Conservation (phyloP, 2,329 filamentous ascomycete species). For the Neonectria faginata region DNA sequence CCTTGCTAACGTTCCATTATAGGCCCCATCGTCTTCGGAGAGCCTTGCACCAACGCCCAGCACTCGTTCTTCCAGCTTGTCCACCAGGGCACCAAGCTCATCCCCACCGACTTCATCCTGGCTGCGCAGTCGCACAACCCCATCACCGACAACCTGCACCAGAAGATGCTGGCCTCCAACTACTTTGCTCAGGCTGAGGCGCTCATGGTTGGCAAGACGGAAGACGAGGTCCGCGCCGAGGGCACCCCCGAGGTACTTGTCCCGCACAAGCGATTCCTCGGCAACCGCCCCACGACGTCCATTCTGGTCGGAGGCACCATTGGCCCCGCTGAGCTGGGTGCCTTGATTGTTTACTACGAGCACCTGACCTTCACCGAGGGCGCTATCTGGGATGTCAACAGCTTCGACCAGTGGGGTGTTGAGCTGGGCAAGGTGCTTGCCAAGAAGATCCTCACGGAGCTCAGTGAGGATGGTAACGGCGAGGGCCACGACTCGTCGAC, state of each 20-base stretch:
- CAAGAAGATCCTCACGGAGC: conserved; percentile 88
- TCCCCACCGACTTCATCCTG: conserved; percentile 97
- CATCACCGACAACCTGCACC: conserved; percentile 90
- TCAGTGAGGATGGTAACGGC: conserved; percentile 80
- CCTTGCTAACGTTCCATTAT: conserved; percentile 35
- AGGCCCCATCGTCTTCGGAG: conserved; percentile 92
- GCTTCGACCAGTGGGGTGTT: conserved; percentile 99
- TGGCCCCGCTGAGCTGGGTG: conserved; percentile 91
- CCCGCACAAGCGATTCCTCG: conserved; percentile 99
- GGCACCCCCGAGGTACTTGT: conserved; percentile 80
- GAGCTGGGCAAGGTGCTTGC: conserved; percentile 97
- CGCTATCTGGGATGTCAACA: conserved; percentile 99
- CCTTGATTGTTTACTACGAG: conserved; percentile 98
- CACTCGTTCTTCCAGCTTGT: conserved; percentile 99
- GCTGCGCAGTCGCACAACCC: conserved; percentile 98
- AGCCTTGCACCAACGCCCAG: conserved; percentile 98
- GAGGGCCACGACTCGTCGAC: conserved; percentile 87
- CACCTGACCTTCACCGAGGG: conserved; percentile 98
- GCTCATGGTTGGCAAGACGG: conserved; percentile 90
- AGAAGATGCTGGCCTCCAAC: conserved; percentile 95
- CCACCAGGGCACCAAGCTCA: conserved; percentile 98
- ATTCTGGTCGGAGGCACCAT: conserved; percentile 92
- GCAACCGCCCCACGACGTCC: conserved; percentile 95
- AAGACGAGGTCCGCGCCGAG: conserved; percentile 82
- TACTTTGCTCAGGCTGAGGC: conserved; percentile 91